These are phyloP conservation scores for Botryosphaeria dothidea DNA, from an alignment of 2,329 filamentous ascomycete species.

Conservation along the genomic window DNA sequence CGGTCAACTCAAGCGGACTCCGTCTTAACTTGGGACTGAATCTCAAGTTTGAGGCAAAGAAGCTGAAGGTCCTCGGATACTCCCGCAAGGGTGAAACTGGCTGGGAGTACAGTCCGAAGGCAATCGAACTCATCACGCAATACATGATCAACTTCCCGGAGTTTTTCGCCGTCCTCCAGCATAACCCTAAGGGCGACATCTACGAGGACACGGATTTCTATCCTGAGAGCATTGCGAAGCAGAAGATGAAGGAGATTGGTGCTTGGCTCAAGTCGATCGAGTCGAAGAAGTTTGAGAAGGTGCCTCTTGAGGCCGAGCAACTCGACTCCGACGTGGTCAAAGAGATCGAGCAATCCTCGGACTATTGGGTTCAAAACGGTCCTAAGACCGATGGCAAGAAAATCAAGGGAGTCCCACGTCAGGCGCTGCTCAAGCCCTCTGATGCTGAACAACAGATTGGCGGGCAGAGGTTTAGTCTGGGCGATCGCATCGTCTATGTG, in stretches of 20 bases:
- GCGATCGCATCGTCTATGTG: conserved; percentile 90
- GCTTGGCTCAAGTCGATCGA: conserved; percentile 91
- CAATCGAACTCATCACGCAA: conserved; percentile 75
- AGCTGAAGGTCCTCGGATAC: conserved; percentile 93
- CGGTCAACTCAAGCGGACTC: conserved; percentile 76
- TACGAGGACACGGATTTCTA: conserved; percentile 87
- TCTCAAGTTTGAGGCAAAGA: conserved; percentile 93
- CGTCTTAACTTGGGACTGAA: conserved; percentile 92
- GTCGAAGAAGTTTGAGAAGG: conserved; percentile 87
- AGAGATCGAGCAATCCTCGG: conserved; percentile 74
- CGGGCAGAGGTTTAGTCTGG: conserved; percentile 79
- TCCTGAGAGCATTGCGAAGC: conserved; percentile 68
- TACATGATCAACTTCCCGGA: conserved; percentile 96
- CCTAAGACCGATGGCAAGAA: conserved; percentile 63
- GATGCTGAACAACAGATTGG: conserved; percentile 93
- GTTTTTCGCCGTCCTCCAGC: conserved; percentile 86
- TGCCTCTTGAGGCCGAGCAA: conserved; percentile 95
- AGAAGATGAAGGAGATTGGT: conserved; percentile 89
- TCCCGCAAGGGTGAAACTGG: conserved; percentile 82
- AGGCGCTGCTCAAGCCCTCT: conserved; percentile 85
- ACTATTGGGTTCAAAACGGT: conserved; percentile 58
- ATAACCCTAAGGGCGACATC: conserved; percentile 81
- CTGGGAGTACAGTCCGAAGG: conserved; percentile 93
- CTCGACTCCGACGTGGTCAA: conserved; percentile 88
- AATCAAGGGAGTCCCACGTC: conserved; percentile 78